phyloP scores from a whole-genome alignment of 1,284 basidiomycete genomes.

The Ustilago loliicola region DNA sequence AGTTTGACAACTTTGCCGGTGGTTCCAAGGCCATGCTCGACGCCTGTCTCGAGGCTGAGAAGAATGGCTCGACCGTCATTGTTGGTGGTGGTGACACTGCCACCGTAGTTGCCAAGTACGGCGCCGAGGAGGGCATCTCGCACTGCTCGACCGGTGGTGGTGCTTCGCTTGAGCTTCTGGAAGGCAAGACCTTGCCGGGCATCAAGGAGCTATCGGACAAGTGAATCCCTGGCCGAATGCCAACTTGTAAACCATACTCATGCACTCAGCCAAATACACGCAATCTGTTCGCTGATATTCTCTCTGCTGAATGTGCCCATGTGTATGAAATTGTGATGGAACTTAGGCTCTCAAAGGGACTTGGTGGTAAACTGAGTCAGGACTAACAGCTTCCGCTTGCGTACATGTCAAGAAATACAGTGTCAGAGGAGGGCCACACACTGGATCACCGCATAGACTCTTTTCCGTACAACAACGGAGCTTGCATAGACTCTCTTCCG shows the following conservation, averaged over 20 bases:
- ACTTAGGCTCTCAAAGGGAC: too few relatives aligned
- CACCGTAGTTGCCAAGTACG: conserved; percentile 74
- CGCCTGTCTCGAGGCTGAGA: conserved; percentile 87
- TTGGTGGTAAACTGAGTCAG: too few relatives aligned
- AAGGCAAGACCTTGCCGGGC: conserved; percentile 79
- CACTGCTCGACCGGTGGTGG: conserved; percentile 98
- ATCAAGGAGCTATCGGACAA: conserved; percentile 60
- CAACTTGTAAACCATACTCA: conserved; percentile 10
- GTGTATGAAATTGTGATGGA: too few relatives aligned
- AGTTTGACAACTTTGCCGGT: conserved; percentile 89
- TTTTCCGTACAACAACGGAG: too few relatives aligned
- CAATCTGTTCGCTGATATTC: too few relatives aligned
- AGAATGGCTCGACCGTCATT: conserved; percentile 90
- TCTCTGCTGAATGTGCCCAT: too few relatives aligned
- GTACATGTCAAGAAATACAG: too few relatives aligned
- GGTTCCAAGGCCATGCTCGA: conserved; percentile 89
- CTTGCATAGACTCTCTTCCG: neutral
- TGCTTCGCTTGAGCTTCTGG: conserved; percentile 77
- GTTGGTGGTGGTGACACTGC: conserved; percentile 74
- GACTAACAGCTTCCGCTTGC: too few relatives aligned
- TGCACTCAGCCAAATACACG: too few relatives aligned
- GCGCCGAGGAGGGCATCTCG: conserved; percentile 84
- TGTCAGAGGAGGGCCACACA: too few relatives aligned
- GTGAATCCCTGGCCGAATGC: conserved; percentile 29
- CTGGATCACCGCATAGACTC: neutral